phyloP scores from a whole-genome alignment of 345 rosid genomes.

The Microthlaspi erraticum region DNA sequence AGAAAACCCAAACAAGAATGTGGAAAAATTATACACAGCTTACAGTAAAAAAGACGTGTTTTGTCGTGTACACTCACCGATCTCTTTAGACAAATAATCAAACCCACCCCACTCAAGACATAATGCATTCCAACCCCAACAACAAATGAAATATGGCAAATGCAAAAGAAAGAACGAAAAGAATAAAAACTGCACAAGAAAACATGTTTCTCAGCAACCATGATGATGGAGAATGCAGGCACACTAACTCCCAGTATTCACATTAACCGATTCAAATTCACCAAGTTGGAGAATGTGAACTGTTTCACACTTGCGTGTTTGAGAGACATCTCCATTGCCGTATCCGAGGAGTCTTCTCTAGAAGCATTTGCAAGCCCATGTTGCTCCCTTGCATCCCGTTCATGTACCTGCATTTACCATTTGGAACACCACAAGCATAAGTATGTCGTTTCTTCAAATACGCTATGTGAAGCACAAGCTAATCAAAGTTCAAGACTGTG shows the following conservation, averaged over 20 bases:
- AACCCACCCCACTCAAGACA: constrained; percentile 23
- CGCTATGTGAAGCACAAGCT: constrained; percentile 12
- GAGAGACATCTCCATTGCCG: constrained; percentile 85
- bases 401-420: constrained; percentile 57
- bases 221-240: constrained; percentile 33
- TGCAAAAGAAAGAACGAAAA: background rate
- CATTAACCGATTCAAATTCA: constrained; percentile 31
- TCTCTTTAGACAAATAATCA: constrained; percentile 15
- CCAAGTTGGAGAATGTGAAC: constrained; percentile 30
- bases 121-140: constrained; percentile 21
- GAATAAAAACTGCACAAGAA: constrained; percentile 41
- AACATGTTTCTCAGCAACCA: constrained; percentile 23
- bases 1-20: constrained; percentile 30
- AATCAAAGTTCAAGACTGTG: constrained; percentile 9
- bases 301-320: constrained; percentile 69
- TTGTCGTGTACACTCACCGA: constrained; percentile 20
- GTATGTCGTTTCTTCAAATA: background rate
- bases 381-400: constrained; percentile 63
- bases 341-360: constrained; percentile 70
- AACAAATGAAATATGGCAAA: constrained; percentile 38
- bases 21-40: constrained; percentile 34
- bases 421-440: background rate
- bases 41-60: constrained; percentile 15
- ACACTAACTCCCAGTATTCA: constrained; percentile 37
- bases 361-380: constrained; percentile 75